phyloP scores from a whole-genome alignment of 2,329 filamentous ascomycete species.

The Laburnicola sp. region DNA sequence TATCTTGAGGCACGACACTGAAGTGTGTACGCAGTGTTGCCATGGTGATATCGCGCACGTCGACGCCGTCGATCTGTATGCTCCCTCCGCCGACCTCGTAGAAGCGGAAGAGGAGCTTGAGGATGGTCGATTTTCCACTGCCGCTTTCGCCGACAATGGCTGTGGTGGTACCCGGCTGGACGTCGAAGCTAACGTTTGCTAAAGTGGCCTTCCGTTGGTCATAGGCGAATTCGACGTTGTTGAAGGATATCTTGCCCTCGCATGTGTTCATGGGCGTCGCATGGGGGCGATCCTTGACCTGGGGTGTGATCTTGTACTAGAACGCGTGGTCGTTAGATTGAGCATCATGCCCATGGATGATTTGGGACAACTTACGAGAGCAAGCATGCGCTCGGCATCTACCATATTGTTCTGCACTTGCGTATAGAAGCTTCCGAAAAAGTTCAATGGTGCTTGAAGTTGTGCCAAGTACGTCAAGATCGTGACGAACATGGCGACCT shows the following conservation, averaged over 20 bases:
- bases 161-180: conserved; percentile 55
- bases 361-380: conserved; percentile 16
- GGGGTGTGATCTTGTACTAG: conserved; percentile 14
- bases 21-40: conserved; percentile 61
- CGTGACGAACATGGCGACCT: conserved; percentile 20
- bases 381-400: conserved; percentile 26
- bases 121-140: conserved; percentile 60
- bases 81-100: conserved; percentile 58
- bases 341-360: not conserved
- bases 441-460: conserved; percentile 25
- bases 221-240: conserved; percentile 24
- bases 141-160: conserved; percentile 64
- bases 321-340: not conserved
- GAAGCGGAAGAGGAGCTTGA: conserved; percentile 61
- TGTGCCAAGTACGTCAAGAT: conserved; percentile 23
- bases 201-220: conserved; percentile 50
- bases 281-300: conserved; percentile 11
- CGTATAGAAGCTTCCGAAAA: conserved; percentile 27
- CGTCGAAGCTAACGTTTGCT: conserved; percentile 51
- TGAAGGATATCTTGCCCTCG: conserved; percentile 15
- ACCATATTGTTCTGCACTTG: conserved; percentile 27
- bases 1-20: conserved; percentile 67
- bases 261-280: conserved; percentile 7
- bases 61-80: conserved; percentile 59
- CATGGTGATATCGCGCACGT: conserved; percentile 60